phyloP scores from a whole-genome alignment of 2,329 filamentous ascomycete species.

The Aspergillus ruber region DNA sequence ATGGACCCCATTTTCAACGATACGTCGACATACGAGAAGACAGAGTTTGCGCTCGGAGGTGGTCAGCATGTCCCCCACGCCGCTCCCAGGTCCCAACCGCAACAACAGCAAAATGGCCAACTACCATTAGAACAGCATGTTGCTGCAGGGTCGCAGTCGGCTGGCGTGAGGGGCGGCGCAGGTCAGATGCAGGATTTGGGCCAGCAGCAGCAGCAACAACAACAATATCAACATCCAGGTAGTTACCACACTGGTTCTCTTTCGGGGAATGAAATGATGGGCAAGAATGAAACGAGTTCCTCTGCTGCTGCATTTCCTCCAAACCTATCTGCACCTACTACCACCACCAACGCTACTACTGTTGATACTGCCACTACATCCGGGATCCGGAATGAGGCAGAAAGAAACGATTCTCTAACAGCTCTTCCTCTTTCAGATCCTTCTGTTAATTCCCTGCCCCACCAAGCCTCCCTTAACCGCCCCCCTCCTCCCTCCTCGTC shows the following conservation, averaged over 20 bases:
- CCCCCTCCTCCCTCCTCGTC: conserved; percentile 8
- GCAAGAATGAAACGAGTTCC: conserved; percentile 21
- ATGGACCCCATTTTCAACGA: conserved; percentile 67
- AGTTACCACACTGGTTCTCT: conserved; percentile 25
- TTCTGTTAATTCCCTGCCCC: conserved; percentile 16
- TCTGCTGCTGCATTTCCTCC: conserved; percentile 12
- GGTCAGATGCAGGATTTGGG: conserved; percentile 14
- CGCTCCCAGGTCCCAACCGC: neutral
- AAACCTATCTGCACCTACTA: conserved; percentile 12
- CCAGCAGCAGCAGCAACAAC: conserved; percentile 4
- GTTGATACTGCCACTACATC: neutral
- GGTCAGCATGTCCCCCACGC: neutral
- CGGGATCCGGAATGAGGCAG: neutral
- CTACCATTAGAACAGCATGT: neutral
- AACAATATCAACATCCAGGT: conserved; percentile 16
- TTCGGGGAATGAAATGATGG: conserved; percentile 16
- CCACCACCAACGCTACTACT: conserved; percentile 3
- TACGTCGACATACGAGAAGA: conserved; percentile 52
- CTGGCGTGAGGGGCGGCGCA: conserved; percentile 6
- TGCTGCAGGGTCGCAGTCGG: neutral
- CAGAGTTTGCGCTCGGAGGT: conserved; percentile 13
- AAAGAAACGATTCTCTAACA: conserved; percentile 17
- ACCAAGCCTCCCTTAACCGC: conserved; percentile 15
- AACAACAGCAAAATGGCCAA: neutral
- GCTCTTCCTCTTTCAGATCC: conserved; percentile 18